phyloP scores from a whole-genome alignment of 1,284 basidiomycete species.

The Boletus hoseneyae region DNA sequence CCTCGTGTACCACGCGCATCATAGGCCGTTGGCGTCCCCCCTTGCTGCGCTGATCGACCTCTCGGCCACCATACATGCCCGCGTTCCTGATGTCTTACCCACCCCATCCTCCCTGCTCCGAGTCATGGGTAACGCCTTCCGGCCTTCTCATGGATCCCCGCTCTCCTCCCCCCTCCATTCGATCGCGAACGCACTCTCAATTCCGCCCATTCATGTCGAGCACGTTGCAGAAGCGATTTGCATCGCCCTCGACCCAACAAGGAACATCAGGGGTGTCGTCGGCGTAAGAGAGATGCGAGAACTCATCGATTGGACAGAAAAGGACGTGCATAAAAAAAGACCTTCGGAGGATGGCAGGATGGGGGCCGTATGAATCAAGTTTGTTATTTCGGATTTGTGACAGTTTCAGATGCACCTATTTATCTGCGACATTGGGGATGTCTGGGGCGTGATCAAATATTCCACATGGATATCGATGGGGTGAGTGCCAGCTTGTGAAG shows the following conservation, averaged over 20 bases:
- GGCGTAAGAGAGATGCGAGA: conserved; percentile 74
- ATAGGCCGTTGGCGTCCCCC: conserved; percentile 83
- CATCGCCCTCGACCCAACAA: conserved; percentile 45
- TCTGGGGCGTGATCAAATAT: conserved; percentile 14
- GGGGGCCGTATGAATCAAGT: conserved; percentile 7
- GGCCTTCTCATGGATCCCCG: conserved; percentile 26
- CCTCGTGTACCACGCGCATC: conserved; percentile 93
- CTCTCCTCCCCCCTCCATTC: conserved; percentile 55
- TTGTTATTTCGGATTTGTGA: conserved; percentile 21
- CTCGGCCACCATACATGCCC: conserved; percentile 63
- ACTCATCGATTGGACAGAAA: conserved; percentile 61
- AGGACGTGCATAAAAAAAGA: conserved; percentile 24
- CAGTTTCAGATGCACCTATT: conserved; percentile 20
- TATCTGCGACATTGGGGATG: conserved; percentile 18
- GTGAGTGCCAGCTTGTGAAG: conserved; percentile 7
- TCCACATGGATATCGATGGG: conserved; percentile 9
- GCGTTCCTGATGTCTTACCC: conserved; percentile 54
- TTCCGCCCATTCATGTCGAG: conserved; percentile 93
- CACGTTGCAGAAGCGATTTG: conserved; percentile 89
- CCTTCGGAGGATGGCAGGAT: conserved; percentile 4
- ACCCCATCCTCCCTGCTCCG: conserved; percentile 61
- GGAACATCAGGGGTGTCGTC: conserved; percentile 64
- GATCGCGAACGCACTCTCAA: conserved; percentile 72
- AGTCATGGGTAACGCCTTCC: conserved; percentile 40
- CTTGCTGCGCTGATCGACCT: conserved; percentile 84